These are phyloP conservation scores for Auriscalpium vulgare DNA, from an alignment of 768 basidiomycete genomes.

Conservation along the genomic window DNA sequence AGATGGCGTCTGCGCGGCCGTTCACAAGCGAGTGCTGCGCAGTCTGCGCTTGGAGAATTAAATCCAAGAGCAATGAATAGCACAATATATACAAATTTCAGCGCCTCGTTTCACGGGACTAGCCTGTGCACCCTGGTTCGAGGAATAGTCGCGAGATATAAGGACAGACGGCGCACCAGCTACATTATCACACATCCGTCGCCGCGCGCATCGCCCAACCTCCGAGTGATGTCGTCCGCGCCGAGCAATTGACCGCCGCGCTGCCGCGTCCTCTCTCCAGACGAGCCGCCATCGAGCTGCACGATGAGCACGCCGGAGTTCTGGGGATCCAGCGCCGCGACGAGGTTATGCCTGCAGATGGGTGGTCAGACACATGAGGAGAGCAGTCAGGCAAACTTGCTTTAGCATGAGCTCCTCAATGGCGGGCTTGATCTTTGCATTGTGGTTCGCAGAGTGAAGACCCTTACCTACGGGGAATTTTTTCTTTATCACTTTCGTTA, in stretches of 20 bases:
- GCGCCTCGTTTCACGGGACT: too few relatives aligned
- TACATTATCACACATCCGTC: conserved; percentile 67
- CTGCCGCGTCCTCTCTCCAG: conserved; percentile 9
- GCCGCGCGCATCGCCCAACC: conserved; percentile 37
- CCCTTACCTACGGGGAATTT: conserved; percentile 57
- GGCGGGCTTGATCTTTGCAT: conserved; percentile 87
- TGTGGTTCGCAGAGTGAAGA: conserved; percentile 67
- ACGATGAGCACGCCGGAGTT: conserved; percentile 86
- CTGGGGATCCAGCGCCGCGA: conserved; percentile 65
- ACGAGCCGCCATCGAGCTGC: conserved; percentile 41
- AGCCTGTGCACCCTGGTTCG: too few relatives aligned
- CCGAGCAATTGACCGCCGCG: conserved; percentile 34
- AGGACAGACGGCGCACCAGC: background rate
- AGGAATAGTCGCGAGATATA: too few relatives aligned
- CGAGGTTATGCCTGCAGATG: conserved; percentile 53
- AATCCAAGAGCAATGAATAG: too few relatives aligned
- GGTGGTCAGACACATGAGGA: background rate
- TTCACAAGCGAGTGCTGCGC: too few relatives aligned
- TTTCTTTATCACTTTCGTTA: background rate
- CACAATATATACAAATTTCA: too few relatives aligned
- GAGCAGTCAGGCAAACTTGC: conserved; percentile 29
- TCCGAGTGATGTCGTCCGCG: conserved; percentile 50
- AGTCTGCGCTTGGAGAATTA: too few relatives aligned
- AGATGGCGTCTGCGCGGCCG: too few relatives aligned
- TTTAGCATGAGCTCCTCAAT: conserved; percentile 81